A percentile compares a stretch with the other conserved stretches of the same genome.
phyloP scores from a whole-genome alignment of 2,329 filamentous ascomycete species.

The Aspergillus niger region DNA sequence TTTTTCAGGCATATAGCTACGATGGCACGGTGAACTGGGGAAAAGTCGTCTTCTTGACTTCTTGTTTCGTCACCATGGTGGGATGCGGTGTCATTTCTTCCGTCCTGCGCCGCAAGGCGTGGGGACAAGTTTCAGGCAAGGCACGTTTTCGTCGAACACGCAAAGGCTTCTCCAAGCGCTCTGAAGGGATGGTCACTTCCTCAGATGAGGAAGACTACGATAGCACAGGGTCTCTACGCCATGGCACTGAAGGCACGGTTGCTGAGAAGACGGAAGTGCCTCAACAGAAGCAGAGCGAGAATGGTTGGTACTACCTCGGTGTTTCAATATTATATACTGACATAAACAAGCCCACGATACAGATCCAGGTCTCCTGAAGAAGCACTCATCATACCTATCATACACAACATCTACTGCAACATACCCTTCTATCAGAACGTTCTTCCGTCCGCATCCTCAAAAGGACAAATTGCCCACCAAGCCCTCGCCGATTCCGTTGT shows the following conservation, averaged over 20 bases:
- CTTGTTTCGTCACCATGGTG: conserved; percentile 39
- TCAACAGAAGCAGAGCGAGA: conserved; percentile 29
- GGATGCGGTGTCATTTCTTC: conserved; percentile 39
- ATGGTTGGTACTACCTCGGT: conserved; percentile 29
- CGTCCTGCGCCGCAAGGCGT: conserved; percentile 27
- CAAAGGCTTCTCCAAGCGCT: conserved; percentile 28
- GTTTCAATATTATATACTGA: conserved; percentile 15
- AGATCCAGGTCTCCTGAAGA: conserved; percentile 78
- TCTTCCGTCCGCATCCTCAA: conserved; percentile 80
- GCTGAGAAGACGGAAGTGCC: conserved; percentile 25
- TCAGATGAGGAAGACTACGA: conserved; percentile 42
- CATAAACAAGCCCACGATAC: conserved; percentile 44
- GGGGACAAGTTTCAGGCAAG: conserved; percentile 17
- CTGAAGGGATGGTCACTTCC: conserved; percentile 33
- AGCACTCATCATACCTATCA: conserved; percentile 69
- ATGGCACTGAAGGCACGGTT: conserved; percentile 27
- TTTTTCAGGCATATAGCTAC: conserved; percentile 23
- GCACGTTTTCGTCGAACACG: conserved; percentile 25
- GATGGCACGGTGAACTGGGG: conserved; percentile 35
- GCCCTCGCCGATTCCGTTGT: conserved; percentile 73
- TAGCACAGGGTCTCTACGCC: conserved; percentile 35
- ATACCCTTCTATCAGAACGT: conserved; percentile 78
- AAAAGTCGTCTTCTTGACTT: conserved; percentile 34
- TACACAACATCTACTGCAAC: conserved; percentile 71
- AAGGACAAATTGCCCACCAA: conserved; percentile 74